Base-by-base conservation (phyloP, 306 rosid genomes). In the Heteromeles arbutifolia region DNA sequence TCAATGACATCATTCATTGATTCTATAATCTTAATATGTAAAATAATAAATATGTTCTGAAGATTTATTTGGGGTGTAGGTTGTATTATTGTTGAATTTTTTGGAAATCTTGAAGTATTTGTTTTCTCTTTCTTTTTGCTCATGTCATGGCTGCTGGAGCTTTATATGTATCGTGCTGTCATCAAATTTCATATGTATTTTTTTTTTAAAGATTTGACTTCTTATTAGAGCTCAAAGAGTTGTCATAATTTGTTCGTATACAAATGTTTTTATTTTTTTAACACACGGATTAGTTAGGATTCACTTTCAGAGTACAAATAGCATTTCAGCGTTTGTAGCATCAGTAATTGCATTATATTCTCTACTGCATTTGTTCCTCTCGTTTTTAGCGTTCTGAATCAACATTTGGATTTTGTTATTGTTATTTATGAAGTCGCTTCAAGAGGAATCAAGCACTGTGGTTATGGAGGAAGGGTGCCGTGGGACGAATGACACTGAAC, bases 401-500 rank as follows among this genome's bases (percentile, higher is more conserved):
- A 56, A 19, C 56, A 65, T 54, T 53, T 31, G 74, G 58, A 44
- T 78, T 69, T 29, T 44, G 11, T 41, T 73, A 29, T 8, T 5
- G 58, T n/a, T 26, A 62, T 25, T 39, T 70, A 69, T 75, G 61
- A 45, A 80, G 80, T 75, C 79, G 58, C 41, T 76, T 43, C 54
- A 80, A 50, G 75, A 79, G 80, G 65, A 78, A 67, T 65, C 68
- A 21, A 74, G 54, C 72, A 58, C 70, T 70, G 48, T 6, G 74
- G 69, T 56, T 69, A 44, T 77, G 69, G 73, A 73, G 78, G 70
- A 41, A 67, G 63, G 74, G 37, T 67, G 85, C 64, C n/a, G 7
- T n/a, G 76, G 43, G 74, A 72, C 59, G 57, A 12, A 18, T 67
- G 74, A 48, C 59, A 44, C 74, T 66, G 84, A 77, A 66, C 15